Conservation (phyloP, 1,284 basidiomycete genomes). For the Lignosus rhinocerotis region DNA sequence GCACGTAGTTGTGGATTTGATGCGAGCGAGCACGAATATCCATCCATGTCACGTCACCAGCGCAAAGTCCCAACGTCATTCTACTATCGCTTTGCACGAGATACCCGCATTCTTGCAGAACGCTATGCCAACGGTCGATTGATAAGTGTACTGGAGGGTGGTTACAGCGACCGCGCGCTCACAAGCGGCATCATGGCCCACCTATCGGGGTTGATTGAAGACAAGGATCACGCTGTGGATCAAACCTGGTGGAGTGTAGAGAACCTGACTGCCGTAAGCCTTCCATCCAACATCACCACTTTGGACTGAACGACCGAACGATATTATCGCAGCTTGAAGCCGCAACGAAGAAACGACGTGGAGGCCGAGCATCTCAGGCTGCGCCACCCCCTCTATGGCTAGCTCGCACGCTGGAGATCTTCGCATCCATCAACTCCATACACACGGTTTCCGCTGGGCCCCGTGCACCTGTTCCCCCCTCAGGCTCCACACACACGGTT, state of each 20-base stretch:
- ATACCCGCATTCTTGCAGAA: slow-evolving; percentile 71
- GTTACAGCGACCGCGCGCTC: slow-evolving; percentile 90
- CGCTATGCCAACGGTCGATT: slow-evolving; percentile 69
- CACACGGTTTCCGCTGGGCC: slow-evolving; percentile 28
- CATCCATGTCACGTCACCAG: slow-evolving; percentile 90
- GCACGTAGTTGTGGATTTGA: slow-evolving; percentile 81
- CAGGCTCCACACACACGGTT: slow-evolving; percentile 31
- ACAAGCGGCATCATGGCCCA: slow-evolving; percentile 83
- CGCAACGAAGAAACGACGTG: slow-evolving; percentile 61
- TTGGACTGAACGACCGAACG: neutral
- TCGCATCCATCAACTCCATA: slow-evolving; percentile 42
- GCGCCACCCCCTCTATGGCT: slow-evolving; percentile 52
- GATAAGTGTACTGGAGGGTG: slow-evolving; percentile 91
- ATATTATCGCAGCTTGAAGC: slow-evolving; percentile 63
- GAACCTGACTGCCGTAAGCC: slow-evolving; percentile 63
- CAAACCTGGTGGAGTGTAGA: slow-evolving; percentile 70
- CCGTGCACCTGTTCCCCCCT: slow-evolving; percentile 34
- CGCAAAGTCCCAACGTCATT: slow-evolving; percentile 90
- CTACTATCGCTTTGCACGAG: slow-evolving; percentile 82
- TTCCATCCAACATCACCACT: neutral
- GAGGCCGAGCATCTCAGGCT: slow-evolving; percentile 42
- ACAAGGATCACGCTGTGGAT: slow-evolving; percentile 35
- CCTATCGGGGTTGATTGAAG: slow-evolving; percentile 63
- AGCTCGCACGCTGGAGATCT: slow-evolving; percentile 45
- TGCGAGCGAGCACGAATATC: slow-evolving; percentile 89